Base-by-base conservation (phyloP, 2,329 filamentous ascomycete genomes). In the Xylariaceae sp. region DNA sequence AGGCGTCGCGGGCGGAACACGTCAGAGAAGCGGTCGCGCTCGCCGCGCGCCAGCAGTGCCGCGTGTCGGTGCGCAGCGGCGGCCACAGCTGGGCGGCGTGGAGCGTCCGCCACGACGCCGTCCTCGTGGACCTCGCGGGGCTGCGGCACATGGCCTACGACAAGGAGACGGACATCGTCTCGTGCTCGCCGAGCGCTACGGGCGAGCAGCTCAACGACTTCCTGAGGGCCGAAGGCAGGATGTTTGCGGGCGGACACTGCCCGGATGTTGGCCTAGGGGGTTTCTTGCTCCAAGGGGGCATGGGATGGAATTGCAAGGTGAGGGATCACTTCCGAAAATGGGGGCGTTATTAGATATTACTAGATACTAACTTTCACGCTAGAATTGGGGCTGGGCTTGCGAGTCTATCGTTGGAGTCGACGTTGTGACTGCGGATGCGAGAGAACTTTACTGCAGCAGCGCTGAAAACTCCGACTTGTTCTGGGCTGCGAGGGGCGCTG, bases 231-330 rank as follows among this genome's bases (percentile, higher is more conserved):
- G 63, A 72, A 37, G 76, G 74, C 0, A 66, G 74, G 29, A 73
- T 82, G 69, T 83, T 83, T 58, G 71, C 73, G 0, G 79, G 78
- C 1, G 81, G 81, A 0, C 81, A 83, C 64, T 83, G 80, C 62
- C 80, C 80, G 0, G 79, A 82, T 64, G 81, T 83, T 15, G 81
- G 78, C 7, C 60, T 83, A n/a, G 80, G 80, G 0, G 81, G 81
- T 0, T 83, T 82, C 56, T 62, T 83, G 18, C 64, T 84, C 11
- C 80, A 82, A 58, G 81, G 81, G 0, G 81, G 81, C 1, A 82
- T 83, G 78, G 81, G 81, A 0, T 84, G 81, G 81, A 82, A 81
- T 59, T 81, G 77, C 59, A 77, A 75, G 64, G 77, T 78, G 54
- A 50, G 50, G 10, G 20, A 7, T n/a, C n/a, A n/a, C n/a, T n/a